These are phyloP conservation scores for Scleroderma citrinum DNA, from an alignment of 768 basidiomycete genomes.

Conservation along the genomic window DNA sequence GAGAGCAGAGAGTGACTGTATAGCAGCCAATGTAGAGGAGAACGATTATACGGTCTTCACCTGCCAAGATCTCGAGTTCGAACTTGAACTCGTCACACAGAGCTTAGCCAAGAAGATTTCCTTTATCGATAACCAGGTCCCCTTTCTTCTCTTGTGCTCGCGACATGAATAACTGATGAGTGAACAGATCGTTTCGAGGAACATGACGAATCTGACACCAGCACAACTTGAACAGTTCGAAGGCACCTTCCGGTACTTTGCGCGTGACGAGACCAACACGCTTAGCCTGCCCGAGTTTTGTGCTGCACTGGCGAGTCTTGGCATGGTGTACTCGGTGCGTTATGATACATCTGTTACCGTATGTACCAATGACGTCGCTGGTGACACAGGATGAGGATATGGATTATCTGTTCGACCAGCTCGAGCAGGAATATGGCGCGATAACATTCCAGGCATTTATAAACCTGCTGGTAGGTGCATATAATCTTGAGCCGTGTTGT, in stretches of 20 bases:
- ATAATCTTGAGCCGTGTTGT: neutral
- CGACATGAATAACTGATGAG: neutral
- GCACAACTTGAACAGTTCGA: conserved; percentile 96
- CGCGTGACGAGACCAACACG: conserved; percentile 87
- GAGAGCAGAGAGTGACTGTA: conserved; percentile 69
- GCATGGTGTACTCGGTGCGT: conserved; percentile 83
- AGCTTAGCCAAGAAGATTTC: conserved; percentile 85
- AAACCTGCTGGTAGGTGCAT: conserved; percentile 68
- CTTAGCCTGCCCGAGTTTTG: conserved; percentile 80
- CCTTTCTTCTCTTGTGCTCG: neutral
- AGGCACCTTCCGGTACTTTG: conserved; percentile 96
- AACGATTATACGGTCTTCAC: conserved; percentile 94
- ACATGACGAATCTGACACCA: conserved; percentile 91
- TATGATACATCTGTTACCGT: neutral
- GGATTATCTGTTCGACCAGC: conserved; percentile 74
- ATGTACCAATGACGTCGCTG: neutral
- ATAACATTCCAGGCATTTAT: conserved; percentile 94
- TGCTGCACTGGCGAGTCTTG: conserved; percentile 91
- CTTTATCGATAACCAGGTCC: conserved; percentile 95
- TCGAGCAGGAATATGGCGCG: conserved; percentile 76
- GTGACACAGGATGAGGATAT: conserved; percentile 73
- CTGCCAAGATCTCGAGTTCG: conserved; percentile 83
- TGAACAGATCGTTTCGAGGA: conserved; percentile 82
- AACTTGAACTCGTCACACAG: conserved; percentile 75
- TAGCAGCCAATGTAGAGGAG: conserved; percentile 88